Base-by-base conservation (phyloP, 257 asterid genomes). In the Euphrasia confusa region DNA sequence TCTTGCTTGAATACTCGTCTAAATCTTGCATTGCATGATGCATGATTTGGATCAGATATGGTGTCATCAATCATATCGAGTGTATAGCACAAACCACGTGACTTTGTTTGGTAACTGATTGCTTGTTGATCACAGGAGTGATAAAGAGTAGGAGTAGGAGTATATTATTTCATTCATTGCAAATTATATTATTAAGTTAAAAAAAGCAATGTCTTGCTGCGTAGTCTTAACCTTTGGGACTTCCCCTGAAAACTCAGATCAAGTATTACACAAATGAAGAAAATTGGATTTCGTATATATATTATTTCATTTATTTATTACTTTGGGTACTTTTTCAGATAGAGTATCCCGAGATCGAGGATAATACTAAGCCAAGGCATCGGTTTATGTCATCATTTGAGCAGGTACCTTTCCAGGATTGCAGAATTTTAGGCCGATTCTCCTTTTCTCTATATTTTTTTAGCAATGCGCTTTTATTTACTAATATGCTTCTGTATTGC, bases 261-360 rank as follows among this genome's bases (percentile, higher is more conserved):
- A 39, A 17, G 4, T 18, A 54, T 67, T 17, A 44, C 37, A 27
- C 42, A 28, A 15, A 26, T 28, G 63, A 13, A 14, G 58, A 53
- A 33, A 37, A 28, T 52, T 54, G 27, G 64, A 21, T 59, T 48
- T n/a, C 49, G 14, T 47, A 1, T 17, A 39, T 57, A 56, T 64
- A 17, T 9, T 21, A 15, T 9, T 27, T 60, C 33, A 30, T 30
- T 30, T 30, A 30, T 30, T 30, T 30, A 0, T 30, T 62, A 53
- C 52, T 18, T 61, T 66, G 68, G 68, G 58, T 66, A 37, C 61
- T 47, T 21, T 60, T 61, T 71, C 86, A 88, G 99, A 93, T 93
- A 76, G 99, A 93, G 75, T 93, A 93, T 74, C 99, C 97, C 24
- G 99, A 93, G 75, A 93, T 93, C 70, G 99, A 93, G 75, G 97